Conservation (phyloP, 1,139 yeast genomes). For the Kluyveromyces sp. region DNA sequence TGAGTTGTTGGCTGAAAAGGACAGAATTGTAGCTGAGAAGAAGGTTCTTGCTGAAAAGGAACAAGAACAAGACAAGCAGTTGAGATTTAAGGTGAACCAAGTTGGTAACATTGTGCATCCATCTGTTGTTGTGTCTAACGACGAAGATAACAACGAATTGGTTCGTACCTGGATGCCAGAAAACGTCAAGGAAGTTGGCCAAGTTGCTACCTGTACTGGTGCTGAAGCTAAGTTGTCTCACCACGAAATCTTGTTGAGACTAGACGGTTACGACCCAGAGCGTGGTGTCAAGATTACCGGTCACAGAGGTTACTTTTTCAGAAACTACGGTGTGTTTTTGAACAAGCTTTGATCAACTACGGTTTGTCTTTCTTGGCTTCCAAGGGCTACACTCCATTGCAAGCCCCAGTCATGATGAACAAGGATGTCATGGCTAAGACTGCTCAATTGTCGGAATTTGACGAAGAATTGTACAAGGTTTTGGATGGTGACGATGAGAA, state of each 20-base stretch:
- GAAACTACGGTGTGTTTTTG: slow-evolving; percentile 91
- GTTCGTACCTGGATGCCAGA: slow-evolving; percentile 84
- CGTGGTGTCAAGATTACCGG: slow-evolving; percentile 98
- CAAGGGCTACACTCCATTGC: slow-evolving; percentile 81
- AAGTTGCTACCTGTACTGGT: slow-evolving; percentile 65
- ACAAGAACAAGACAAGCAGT: slow-evolving; percentile 66
- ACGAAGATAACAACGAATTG: slow-evolving; percentile 86
- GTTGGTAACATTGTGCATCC: slow-evolving; percentile 94
- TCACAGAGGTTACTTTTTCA: slow-evolving; percentile 95
- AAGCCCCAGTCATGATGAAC: slow-evolving; percentile 99
- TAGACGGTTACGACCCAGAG: slow-evolving; percentile 98
- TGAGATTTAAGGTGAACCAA: slow-evolving; percentile 73
- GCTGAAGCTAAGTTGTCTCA: slow-evolving; percentile 79
- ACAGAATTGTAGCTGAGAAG: slow-evolving; percentile 61
- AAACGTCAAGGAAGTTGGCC: slow-evolving; percentile 46
- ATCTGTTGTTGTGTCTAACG: slow-evolving; percentile 75
- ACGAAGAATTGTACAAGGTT: slow-evolving; percentile 95
- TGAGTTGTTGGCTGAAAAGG: slow-evolving; percentile 76
- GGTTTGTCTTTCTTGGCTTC: slow-evolving; percentile 79
- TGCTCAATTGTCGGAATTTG: slow-evolving; percentile 95
- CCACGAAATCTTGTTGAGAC: slow-evolving; percentile 87
- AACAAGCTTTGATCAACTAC: slow-evolving; percentile 97
- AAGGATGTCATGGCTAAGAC: slow-evolving; percentile 99
- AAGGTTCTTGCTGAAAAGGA: slow-evolving; percentile 58
- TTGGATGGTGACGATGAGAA: slow-evolving; percentile 96